These are phyloP conservation scores for Penicillium nordicum DNA, from an alignment of 2,329 filamentous ascomycete species.

Conservation along the genomic window DNA sequence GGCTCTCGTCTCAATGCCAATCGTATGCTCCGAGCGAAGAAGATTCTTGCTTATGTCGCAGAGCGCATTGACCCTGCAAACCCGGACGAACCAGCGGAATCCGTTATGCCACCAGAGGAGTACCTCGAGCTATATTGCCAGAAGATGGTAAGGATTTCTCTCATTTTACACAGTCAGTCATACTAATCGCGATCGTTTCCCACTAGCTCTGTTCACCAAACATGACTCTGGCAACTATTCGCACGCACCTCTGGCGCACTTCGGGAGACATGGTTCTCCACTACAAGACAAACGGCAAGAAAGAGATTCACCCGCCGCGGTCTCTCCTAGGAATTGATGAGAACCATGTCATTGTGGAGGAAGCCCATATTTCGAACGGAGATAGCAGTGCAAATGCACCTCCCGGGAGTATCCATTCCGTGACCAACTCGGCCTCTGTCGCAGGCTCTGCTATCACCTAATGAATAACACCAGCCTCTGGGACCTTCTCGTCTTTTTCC, in stretches of 20 bases:
- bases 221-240: conserved; percentile 91
- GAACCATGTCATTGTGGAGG: conserved; percentile 8
- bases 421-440: conserved; percentile 30
- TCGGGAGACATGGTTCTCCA: conserved; percentile 88
- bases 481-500: neutral
- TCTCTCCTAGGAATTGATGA: conserved; percentile 19
- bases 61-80: conserved; percentile 77
- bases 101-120: conserved; percentile 74
- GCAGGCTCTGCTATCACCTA: conserved; percentile 18
- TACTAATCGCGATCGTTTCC: conserved; percentile 20
- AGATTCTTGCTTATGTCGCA: conserved; percentile 87
- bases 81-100: conserved; percentile 57
- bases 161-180: neutral
- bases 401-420: conserved; percentile 31
- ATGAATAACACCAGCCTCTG: neutral
- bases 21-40: conserved; percentile 91
- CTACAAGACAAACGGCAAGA: conserved; percentile 89
- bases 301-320: conserved; percentile 42
- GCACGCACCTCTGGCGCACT: conserved; percentile 89
- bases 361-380: conserved; percentile 18
- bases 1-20: conserved; percentile 95
- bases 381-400: conserved; percentile 22
- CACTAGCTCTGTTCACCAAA: conserved; percentile 59
- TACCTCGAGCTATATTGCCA: conserved; percentile 95
- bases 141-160: conserved; percentile 64